Conservation (phyloP, 208 protist genomes). For the Vickermania spadyakhi region DNA sequence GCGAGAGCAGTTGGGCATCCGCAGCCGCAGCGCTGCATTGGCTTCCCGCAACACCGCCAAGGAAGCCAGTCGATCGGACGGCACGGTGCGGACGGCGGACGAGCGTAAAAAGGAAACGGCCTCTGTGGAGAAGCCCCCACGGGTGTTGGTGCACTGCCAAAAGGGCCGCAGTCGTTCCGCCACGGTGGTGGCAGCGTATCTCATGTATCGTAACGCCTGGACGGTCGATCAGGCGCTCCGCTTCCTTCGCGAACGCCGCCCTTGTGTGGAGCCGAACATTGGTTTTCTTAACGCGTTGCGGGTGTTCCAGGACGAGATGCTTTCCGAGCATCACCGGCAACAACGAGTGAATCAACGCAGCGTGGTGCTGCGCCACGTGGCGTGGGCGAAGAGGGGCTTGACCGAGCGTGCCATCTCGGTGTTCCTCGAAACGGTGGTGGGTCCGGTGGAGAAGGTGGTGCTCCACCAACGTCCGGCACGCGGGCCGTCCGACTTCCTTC, state of each 20-base stretch:
- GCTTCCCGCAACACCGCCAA: not conserved
- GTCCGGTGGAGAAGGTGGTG: conserved; percentile 47
- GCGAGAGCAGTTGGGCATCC: too few species aligned
- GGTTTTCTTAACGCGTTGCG: conserved; percentile 72
- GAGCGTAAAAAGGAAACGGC: not conserved
- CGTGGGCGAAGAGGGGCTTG: conserved; percentile 14
- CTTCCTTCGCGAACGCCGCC: conserved; percentile 51
- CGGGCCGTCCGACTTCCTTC: not conserved
- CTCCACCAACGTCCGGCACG: conserved; percentile 19
- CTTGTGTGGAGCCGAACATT: conserved; percentile 65
- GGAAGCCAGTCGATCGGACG: not conserved
- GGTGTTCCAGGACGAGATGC: conserved; percentile 52
- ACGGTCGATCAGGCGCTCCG: conserved; percentile 70
- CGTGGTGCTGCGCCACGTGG: conserved; percentile 36
- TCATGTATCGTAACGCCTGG: conserved; percentile 76
- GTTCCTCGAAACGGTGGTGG: conserved; percentile 62
- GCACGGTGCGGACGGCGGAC: not conserved
- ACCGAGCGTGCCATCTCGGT: conserved; percentile 18
- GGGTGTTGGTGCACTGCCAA: conserved; percentile 80
- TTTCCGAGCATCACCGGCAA: conserved; percentile 26
- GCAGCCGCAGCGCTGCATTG: too few species aligned
- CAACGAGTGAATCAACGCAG: conserved; percentile 42
- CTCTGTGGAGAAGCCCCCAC: conserved; percentile 20
- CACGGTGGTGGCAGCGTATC: conserved; percentile 79
- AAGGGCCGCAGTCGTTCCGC: conserved; percentile 73